Conservation (phyloP, 164 flowering plant species). For the Pachysandra terminalis region DNA sequence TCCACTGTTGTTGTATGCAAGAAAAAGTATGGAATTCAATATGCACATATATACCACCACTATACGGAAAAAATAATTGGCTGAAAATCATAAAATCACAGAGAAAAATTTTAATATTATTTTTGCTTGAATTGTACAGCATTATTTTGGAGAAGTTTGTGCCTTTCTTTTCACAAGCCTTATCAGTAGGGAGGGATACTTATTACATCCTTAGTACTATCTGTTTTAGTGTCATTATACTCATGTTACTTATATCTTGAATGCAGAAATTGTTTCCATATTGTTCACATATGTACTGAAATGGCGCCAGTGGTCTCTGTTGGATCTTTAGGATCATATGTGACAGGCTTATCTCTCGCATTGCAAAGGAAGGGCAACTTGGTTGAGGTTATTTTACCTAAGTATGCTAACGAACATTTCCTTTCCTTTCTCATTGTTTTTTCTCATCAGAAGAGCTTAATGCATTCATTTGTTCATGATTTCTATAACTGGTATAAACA, state of each 20-base stretch:
- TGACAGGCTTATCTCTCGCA: slow-evolving; percentile 67
- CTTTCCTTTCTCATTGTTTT: not conserved
- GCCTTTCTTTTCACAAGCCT: not conserved
- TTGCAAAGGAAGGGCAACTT: slow-evolving; percentile 68
- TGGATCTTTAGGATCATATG: slow-evolving; percentile 69
- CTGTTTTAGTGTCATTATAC: not conserved
- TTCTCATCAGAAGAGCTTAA: not conserved
- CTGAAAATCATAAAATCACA: too few species aligned
- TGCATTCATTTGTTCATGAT: not conserved
- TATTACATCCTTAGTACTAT: not conserved
- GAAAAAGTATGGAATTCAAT: too few species aligned
- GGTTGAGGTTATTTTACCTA: slow-evolving; percentile 88
- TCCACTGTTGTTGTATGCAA: too few species aligned
- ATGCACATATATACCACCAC: too few species aligned
- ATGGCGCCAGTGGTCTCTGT: slow-evolving; percentile 70
- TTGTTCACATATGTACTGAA: slow-evolving; percentile 83
- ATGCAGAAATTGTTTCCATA: slow-evolving; percentile 58
- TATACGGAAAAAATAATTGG: too few species aligned
- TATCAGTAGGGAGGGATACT: not conserved
- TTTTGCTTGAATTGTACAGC: too few species aligned
- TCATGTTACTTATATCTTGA: slow-evolving; percentile 10
- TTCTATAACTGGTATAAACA: too few species aligned
- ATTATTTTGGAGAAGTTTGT: not conserved
- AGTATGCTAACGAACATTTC: slow-evolving; percentile 32
- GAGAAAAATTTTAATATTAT: too few species aligned